Base-by-base conservation (phyloP, 768 basidiomycete genomes). In the Termitomyces sp. region DNA sequence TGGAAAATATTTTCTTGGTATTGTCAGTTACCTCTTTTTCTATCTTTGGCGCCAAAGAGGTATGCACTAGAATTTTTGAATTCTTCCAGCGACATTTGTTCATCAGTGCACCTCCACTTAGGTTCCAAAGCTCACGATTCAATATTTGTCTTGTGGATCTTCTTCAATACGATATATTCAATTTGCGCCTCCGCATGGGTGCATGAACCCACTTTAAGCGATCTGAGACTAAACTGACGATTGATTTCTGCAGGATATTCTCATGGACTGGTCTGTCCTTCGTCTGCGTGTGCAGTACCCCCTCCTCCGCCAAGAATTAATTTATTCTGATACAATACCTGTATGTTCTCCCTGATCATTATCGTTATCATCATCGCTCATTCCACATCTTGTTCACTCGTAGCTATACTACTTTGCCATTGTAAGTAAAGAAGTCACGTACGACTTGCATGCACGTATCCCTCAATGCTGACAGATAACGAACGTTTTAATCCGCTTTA, bases 241-340 rank as follows among this genome's bases (percentile, higher is more conserved):
- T 44, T 44, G 38, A 18, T 14, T 53, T 38, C 26, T 52, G 1
- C 61, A 92, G 93, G 94, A 97, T 64, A 69, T 93, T 33, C 66
- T 88, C 10, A 90, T 95, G 84, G 96, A 98, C 69, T 98, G 96
- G 96, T 92, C 90, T 1, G 68, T 98, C 45, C 74, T 93, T 44
- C 78, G 82, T 57, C 76, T 79, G 4, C 84, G 76, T 57, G 74
- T 77, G 8, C 75, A 64, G 59, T 76, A 88, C 61, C 80, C 74
- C 20, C 73, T 91, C 42, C 78, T 98, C 3, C 84, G 97, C 18
- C 70, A 75, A 4, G 90, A 95, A 38, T 72, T 96, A 33, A 73
- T 91, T 2, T 98, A 94, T 69, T 75, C 79, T 6, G 80, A 85
- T 47, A 67, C 82, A 42, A 73, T 86, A 62, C 75, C 79, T 22